Evolutionary conservation across 139 green algal species (phyloP).

Genomic region (Chlorella vulgaris): DNA sequence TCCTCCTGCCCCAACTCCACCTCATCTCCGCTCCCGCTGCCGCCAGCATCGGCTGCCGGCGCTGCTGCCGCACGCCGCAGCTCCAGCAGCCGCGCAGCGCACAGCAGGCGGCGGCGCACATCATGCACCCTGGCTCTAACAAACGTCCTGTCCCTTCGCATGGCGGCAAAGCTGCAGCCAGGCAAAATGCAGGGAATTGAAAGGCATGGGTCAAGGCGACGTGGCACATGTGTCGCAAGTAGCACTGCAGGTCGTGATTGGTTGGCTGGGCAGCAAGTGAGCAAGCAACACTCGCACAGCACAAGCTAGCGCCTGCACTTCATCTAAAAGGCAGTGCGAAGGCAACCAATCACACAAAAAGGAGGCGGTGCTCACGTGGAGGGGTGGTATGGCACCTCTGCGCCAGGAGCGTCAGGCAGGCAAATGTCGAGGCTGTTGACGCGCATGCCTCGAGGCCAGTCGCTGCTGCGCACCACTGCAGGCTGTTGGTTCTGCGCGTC

Average conservation of each 20-base stretch:
- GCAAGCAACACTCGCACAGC: no score
- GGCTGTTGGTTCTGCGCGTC: not conserved
- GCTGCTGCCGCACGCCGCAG: not conserved
- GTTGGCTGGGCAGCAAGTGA: no score
- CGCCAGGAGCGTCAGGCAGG: not conserved
- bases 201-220: no score
- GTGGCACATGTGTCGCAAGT: no score
- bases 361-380: not conserved
- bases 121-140: not conserved
- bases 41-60: not conserved
- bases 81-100: not conserved
- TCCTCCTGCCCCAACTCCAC: not conserved
- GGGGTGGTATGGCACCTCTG: not conserved
- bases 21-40: not conserved
- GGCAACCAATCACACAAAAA: no score
- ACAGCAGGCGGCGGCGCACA: not conserved
- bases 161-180: not conserved
- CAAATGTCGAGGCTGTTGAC: slow-evolving; percentile 4
- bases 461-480: not conserved
- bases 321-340: no score
- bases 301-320: no score
- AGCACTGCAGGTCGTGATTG: no score
- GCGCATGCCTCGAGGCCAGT: not conserved
- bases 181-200: not conserved
- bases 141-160: not conserved